Evolutionary conservation across 1,284 basidiomycete genomes (phyloP).

Genomic region (Naganishia albida): DNA sequence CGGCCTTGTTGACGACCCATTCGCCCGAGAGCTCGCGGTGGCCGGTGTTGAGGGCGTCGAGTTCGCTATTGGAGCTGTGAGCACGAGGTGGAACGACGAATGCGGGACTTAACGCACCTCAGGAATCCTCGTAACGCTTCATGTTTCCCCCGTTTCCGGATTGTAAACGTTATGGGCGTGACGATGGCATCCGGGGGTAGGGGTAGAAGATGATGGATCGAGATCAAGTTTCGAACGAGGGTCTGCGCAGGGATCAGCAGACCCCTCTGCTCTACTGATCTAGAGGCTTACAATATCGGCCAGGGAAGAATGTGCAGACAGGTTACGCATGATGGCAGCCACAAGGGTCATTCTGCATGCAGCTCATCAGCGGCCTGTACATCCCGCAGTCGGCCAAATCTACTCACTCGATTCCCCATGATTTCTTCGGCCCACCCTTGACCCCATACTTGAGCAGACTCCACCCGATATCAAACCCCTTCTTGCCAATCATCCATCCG

Average conservation of each 20-base stretch:
- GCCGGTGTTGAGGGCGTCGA: constrained; percentile 75
- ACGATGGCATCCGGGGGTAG: constrained; percentile 91
- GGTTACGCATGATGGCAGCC: constrained; percentile 80
- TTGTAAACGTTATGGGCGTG: constrained; percentile 89
- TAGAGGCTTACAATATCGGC: constrained; percentile 68
- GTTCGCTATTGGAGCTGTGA: constrained; percentile 54
- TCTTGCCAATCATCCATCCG: constrained; percentile 43
- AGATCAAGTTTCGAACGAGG: constrained; percentile 76
- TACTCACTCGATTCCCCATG: constrained; percentile 55
- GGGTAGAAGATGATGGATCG: constrained; percentile 78
- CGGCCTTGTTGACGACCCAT: constrained; percentile 90
- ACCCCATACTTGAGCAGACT: constrained; percentile 46
- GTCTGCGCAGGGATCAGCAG: constrained; percentile 52
- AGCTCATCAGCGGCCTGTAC: constrained; percentile 29
- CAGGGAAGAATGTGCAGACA: constrained; percentile 77
- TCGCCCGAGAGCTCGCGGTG: constrained; percentile 83
- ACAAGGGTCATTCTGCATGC: constrained; percentile 67
- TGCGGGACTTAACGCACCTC: constrained; percentile 28
- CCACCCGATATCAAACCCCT: constrained; percentile 49
- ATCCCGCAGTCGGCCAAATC: constrained; percentile 39
- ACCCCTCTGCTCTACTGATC: not conserved
- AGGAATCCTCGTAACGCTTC: constrained; percentile 54
- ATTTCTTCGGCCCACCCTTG: constrained; percentile 49
- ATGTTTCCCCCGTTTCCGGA: constrained; percentile 71
- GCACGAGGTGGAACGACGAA: not conserved